A percentile compares a stretch with the other conserved stretches of the same genome.
These are phyloP conservation scores for Candida pini DNA, from an alignment of 805 yeast species.

Conservation along the genomic window DNA sequence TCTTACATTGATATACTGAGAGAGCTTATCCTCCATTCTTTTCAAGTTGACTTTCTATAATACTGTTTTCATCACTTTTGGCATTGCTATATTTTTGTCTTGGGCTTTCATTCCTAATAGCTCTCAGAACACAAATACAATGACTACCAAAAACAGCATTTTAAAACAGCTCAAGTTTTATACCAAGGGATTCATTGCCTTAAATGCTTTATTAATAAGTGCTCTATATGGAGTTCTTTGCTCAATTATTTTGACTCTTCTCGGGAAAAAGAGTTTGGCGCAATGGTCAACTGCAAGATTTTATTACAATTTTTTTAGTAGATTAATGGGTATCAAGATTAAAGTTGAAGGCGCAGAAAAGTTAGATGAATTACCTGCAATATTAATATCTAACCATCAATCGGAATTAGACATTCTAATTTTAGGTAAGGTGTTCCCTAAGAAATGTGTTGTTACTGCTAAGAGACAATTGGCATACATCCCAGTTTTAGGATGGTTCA, in stretches of 20 bases:
- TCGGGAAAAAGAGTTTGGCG: constrained; percentile 73
- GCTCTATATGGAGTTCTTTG: constrained; percentile 76
- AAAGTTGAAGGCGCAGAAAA: constrained; percentile 61
- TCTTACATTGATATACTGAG: background rate
- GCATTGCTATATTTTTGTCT: constrained; percentile 7
- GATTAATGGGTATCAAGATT: constrained; percentile 63
- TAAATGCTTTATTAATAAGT: constrained; percentile 47
- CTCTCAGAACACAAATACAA: constrained; percentile 4
- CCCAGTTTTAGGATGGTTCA: constrained; percentile 96
- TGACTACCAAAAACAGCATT: constrained; percentile 12
- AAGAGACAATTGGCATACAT: constrained; percentile 76
- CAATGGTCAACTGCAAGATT: constrained; percentile 90
- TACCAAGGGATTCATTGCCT: constrained; percentile 49
- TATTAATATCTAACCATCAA: constrained; percentile 86
- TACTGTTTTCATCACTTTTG: constrained; percentile 2
- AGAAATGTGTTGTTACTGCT: constrained; percentile 87
- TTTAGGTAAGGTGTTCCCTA: constrained; percentile 80
- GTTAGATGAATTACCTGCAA: constrained; percentile 61
- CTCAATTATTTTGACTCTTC: constrained; percentile 56
- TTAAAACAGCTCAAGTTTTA: constrained; percentile 43
- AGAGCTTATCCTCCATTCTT: constrained; percentile 8
- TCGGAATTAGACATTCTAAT: constrained; percentile 78
- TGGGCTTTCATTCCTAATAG: constrained; percentile 15
- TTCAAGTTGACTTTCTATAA: constrained; percentile 9
- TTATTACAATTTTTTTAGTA: constrained; percentile 58